phyloP scores from a whole-genome alignment of 192 early-diverging fungal species.

The Podila epigama region DNA sequence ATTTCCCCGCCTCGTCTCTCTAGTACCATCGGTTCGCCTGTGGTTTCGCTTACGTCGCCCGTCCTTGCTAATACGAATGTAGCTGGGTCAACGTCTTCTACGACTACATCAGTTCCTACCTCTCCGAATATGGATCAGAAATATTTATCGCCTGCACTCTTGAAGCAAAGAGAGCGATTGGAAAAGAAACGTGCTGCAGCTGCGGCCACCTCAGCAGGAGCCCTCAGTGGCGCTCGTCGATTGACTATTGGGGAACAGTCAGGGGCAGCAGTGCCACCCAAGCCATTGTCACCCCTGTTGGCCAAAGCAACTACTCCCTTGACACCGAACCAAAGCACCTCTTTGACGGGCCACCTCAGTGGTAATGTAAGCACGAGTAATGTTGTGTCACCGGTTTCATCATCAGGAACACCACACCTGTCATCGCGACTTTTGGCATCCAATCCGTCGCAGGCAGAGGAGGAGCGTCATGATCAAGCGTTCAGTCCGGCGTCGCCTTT shows the following conservation, averaged over 20 bases:
- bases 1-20: conserved; percentile 1
- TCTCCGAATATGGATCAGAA: conserved; percentile 10
- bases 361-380: background rate
- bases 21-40: conserved; percentile 2
- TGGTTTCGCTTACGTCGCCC: conserved; percentile 10
- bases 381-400: background rate
- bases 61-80: background rate
- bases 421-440: background rate
- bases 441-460: background rate
- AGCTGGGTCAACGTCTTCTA: background rate
- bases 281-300: conserved; percentile 6
- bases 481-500: too few species aligned
- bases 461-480: background rate
- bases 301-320: background rate
- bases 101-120: background rate
- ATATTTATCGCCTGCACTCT: conserved; percentile 30
- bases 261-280: background rate
- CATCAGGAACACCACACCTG: background rate
- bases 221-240: background rate
- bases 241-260: background rate
- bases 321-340: conserved; percentile 5
- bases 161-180: conserved; percentile 33
- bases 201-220: background rate
- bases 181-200: conserved; percentile 31
- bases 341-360: conserved; percentile 3